Evolutionary conservation across 176 grass and related monocot species (phyloP).

Genomic region (Cenchrus americanus): DNA sequence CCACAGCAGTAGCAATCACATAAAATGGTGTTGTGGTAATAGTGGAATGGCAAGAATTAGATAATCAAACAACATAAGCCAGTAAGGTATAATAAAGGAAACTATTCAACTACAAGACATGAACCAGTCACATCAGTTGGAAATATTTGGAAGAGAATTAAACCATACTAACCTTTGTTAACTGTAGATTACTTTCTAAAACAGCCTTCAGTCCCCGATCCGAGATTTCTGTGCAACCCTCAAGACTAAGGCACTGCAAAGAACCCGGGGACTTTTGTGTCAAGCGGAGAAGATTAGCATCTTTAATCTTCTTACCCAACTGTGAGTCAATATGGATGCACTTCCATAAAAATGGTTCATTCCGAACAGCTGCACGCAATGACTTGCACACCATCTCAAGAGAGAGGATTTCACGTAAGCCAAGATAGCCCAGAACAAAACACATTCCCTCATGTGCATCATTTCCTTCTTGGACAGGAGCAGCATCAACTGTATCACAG

Average conservation of each 20-base stretch:
- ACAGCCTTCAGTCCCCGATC: conserved; percentile 79
- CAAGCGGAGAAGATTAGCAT: conserved; percentile 60
- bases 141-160: conserved; percentile 27
- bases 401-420: conserved; percentile 64
- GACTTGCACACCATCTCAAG: conserved; percentile 77
- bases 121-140: background rate
- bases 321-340: conserved; percentile 59
- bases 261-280: conserved; percentile 52
- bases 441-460: conserved; percentile 57
- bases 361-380: conserved; percentile 46
- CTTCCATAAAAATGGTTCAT: conserved; percentile 58
- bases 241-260: conserved; percentile 62
- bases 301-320: conserved; percentile 61
- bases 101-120: background rate
- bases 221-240: conserved; percentile 64
- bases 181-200: conserved; percentile 57
- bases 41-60: background rate
- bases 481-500: conserved; percentile 1
- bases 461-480: conserved; percentile 40
- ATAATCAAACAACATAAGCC: background rate
- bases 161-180: conserved; percentile 77
- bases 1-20: background rate
- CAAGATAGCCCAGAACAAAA: conserved; percentile 59
- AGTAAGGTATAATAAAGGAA: conserved; percentile 12
- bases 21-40: conserved; percentile 8